Evolutionary conservation across 345 rosid genomes (phyloP).

Genomic region (Eutrema heterophyllum): DNA sequence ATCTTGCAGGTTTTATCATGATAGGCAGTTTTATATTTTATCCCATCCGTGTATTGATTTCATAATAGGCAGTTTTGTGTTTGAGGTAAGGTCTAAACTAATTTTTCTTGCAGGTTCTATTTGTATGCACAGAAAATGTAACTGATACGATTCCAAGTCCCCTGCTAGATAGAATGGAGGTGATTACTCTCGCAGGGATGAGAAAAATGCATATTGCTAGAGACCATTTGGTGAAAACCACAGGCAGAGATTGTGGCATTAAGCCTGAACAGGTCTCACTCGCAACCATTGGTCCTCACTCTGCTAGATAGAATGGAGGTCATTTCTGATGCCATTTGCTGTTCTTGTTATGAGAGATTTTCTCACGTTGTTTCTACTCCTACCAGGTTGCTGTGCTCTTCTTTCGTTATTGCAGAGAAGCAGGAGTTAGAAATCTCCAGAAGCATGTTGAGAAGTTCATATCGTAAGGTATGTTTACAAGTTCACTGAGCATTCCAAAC

Average conservation of each 20-base stretch:
- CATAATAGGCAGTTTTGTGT: too few relatives aligned
- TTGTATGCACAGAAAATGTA: constrained; percentile 94
- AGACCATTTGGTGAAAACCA: constrained; percentile 69
- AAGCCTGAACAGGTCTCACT: constrained; percentile 91
- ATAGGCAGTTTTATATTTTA: too few relatives aligned
- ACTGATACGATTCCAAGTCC: constrained; percentile 74
- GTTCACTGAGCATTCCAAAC: too few relatives aligned
- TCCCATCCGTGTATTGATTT: background rate
- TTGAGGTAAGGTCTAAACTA: background rate
- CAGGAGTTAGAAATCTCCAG: constrained; percentile 90
- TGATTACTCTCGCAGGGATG: constrained; percentile 87
- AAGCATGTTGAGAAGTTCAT: constrained; percentile 84
- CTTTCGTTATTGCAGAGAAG: constrained; percentile 88
- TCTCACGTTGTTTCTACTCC: constrained; percentile 1
- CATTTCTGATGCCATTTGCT: too few relatives aligned
- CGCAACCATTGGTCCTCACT: too few relatives aligned
- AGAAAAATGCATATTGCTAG: constrained; percentile 94
- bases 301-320: too few relatives aligned
- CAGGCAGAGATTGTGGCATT: constrained; percentile 76
- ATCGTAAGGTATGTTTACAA: too few relatives aligned
- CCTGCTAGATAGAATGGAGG: constrained; percentile 94
- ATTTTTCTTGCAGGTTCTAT: constrained; percentile 57
- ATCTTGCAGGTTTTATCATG: too few relatives aligned
- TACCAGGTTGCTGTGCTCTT: constrained; percentile 79
- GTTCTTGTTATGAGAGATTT: too few relatives aligned